phyloP scores from a whole-genome alignment of 2,329 filamentous ascomycete genomes.

The Xylariales sp. region DNA sequence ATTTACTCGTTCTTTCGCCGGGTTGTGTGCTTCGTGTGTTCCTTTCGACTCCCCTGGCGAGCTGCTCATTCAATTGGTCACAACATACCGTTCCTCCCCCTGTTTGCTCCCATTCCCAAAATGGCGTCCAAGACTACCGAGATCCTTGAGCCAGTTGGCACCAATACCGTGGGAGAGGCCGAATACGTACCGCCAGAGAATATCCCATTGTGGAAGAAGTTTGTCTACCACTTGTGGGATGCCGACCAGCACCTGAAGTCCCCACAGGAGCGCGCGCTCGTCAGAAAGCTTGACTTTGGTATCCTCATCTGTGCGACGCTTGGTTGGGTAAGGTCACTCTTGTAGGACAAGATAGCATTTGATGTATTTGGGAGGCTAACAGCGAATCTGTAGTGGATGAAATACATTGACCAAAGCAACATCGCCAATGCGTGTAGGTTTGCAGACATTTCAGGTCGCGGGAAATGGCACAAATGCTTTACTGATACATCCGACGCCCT shows the following conservation, averaged over 20 bases:
- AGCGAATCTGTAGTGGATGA: slow-evolving; percentile 7
- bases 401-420: slow-evolving; percentile 9
- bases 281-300: slow-evolving; percentile 10
- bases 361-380: neutral
- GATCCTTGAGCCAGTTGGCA: neutral
- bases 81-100: too few relatives aligned
- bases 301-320: slow-evolving; percentile 9
- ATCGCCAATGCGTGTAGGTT: slow-evolving; percentile 8
- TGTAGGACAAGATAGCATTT: neutral
- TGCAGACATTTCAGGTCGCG: too few relatives aligned
- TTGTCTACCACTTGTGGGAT: slow-evolving; percentile 10
- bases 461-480: too few relatives aligned
- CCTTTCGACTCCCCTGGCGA: too few relatives aligned
- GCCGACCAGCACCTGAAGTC: slow-evolving; percentile 9
- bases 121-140: neutral
- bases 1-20: too few relatives aligned
- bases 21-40: too few relatives aligned
- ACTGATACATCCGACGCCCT: too few relatives aligned
- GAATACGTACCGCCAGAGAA: slow-evolving; percentile 5
- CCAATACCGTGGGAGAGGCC: neutral
- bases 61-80: too few relatives aligned
- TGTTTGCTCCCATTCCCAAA: too few relatives aligned
- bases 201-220: slow-evolving; percentile 5
- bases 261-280: slow-evolving; percentile 8
- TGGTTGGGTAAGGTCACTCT: slow-evolving; percentile 7